Evolutionary conservation across 257 asterid species (phyloP).

Genomic region (Penstemon eatonii): DNA sequence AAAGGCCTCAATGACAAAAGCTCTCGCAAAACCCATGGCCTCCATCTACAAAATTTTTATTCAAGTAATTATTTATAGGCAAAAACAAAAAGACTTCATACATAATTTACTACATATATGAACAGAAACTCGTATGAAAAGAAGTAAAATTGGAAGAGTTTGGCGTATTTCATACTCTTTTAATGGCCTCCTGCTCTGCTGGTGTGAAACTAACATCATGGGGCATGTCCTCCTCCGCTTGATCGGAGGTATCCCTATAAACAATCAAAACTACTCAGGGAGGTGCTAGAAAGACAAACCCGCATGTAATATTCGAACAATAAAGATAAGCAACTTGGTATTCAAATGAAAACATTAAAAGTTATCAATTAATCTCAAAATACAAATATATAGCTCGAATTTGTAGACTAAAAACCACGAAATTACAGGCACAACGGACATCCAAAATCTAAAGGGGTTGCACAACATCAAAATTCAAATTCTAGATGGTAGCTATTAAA

Average conservation of each 20-base stretch:
- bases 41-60: constrained; percentile 56
- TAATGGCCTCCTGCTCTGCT: constrained; percentile 89
- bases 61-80: background rate
- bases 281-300: too few relatives aligned
- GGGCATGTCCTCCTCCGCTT: constrained; percentile 83
- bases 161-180: constrained; percentile 56
- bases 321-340: too few relatives aligned
- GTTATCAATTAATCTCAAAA: too few relatives aligned
- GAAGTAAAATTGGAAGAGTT: background rate
- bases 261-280: constrained; percentile 20
- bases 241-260: constrained; percentile 74
- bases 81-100: background rate
- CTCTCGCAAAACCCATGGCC: constrained; percentile 92
- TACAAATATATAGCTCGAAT: too few relatives aligned
- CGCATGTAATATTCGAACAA: too few relatives aligned
- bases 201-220: constrained; percentile 94
- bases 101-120: background rate
- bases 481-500: too few relatives aligned
- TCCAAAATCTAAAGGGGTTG: too few relatives aligned
- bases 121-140: background rate
- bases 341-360: too few relatives aligned
- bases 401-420: too few relatives aligned
- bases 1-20: constrained; percentile 89
- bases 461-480: too few relatives aligned
- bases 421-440: too few relatives aligned